These are phyloP conservation scores for Ophiostoma perfectum DNA, from an alignment of 2,329 filamentous ascomycete species.

Conservation along the genomic window DNA sequence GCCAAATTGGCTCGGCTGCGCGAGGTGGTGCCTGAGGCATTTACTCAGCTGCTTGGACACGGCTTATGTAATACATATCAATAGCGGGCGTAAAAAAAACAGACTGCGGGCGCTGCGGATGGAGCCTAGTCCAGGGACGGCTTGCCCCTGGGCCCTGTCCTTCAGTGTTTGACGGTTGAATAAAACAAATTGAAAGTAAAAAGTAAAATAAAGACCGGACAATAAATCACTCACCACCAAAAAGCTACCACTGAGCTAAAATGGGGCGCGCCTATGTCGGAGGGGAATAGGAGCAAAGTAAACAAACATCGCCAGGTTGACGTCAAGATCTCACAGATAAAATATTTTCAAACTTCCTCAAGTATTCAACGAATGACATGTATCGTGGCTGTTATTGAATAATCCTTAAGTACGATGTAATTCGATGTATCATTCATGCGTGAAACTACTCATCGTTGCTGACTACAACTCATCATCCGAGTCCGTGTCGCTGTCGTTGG, in stretches of 20 bases:
- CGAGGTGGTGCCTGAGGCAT: conserved; percentile 21
- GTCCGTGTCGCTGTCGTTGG: conserved; percentile 44
- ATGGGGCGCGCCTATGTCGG: not conserved
- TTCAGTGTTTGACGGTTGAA: not conserved
- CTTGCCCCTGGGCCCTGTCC: not conserved
- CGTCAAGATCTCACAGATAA: not conserved
- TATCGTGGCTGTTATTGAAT: no score
- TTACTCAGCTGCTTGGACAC: not conserved
- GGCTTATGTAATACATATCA: not conserved
- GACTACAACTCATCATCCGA: conserved; percentile 52
- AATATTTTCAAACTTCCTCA: not conserved
- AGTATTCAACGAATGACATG: not conserved
- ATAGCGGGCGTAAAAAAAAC: not conserved
- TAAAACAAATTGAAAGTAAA: not conserved
- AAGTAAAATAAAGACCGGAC: not conserved
- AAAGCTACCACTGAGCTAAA: not conserved
- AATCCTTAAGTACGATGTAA: no score
- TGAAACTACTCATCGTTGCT: no score
- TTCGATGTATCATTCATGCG: no score
- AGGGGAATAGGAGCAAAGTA: conserved; percentile 3
- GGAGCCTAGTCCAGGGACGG: not conserved
- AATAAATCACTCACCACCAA: conserved; percentile 19
- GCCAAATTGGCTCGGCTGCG: conserved; percentile 19
- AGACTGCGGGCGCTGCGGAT: not conserved
- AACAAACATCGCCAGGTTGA: not conserved